Conservation (phyloP, 306 rosid species). For the Argentina anserina region DNA sequence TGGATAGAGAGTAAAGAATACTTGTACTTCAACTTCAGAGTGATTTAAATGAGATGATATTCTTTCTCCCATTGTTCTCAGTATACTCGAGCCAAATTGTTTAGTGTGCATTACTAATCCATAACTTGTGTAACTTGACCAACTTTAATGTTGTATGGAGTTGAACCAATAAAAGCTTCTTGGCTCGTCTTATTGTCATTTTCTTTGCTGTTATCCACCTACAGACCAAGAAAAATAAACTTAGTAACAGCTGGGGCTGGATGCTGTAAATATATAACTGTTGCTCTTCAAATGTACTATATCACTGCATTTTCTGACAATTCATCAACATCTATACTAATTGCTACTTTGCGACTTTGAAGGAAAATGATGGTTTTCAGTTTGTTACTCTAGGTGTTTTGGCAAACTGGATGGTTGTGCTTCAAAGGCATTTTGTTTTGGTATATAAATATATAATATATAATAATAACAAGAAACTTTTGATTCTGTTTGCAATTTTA, state of each 20-base stretch:
- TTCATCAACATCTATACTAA: background rate
- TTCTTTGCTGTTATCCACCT: background rate
- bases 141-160: background rate
- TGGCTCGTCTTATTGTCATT: background rate
- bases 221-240: background rate
- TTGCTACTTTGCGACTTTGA: too few species aligned
- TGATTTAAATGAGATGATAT: background rate
- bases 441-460: background rate
- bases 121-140: background rate
- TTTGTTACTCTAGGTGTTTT: background rate
- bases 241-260: background rate
- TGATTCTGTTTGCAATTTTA: background rate
- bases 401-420: background rate
- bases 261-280: background rate
- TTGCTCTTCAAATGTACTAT: background rate
- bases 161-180: background rate
- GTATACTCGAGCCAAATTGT: background rate
- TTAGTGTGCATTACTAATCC: background rate
- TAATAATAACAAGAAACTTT: background rate
- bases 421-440: background rate
- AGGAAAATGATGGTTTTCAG: background rate
- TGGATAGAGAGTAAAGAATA: background rate
- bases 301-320: background rate
- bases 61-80: background rate
- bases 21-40: constrained; percentile 9